Percentiles rank a stretch among this genome's conserved stretches.
Evolutionary conservation across 2,329 filamentous ascomycete genomes (phyloP).

Genomic region (Tolypocladium pustulatum): DNA sequence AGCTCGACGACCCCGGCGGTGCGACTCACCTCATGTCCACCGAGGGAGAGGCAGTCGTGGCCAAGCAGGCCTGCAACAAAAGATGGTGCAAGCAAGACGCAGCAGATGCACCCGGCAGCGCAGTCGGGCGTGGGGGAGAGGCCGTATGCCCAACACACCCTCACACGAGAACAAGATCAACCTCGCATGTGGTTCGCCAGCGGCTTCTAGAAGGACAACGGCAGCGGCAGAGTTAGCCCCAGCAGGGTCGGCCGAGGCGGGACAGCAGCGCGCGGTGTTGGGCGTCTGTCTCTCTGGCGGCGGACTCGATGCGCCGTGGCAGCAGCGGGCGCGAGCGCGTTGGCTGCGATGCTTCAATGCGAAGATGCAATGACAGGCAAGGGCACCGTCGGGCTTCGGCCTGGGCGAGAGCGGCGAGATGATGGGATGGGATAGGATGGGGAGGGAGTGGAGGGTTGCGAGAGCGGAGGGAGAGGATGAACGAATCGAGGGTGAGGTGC

Average conservation of each 20-base stretch:
- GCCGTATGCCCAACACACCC: slow-evolving; percentile 2
- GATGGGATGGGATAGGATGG: not conserved
- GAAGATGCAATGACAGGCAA: not conserved
- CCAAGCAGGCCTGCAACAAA: not conserved
- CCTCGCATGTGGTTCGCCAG: slow-evolving; percentile 5
- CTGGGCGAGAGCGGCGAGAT: not conserved
- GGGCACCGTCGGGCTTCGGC: not conserved
- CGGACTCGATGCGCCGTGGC: not conserved
- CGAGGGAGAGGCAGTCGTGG: not conserved
- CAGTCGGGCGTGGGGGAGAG: slow-evolving; percentile 1
- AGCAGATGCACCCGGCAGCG: not conserved
- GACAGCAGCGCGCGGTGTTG: not conserved
- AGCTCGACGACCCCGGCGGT: not conserved
- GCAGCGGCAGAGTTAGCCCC: not conserved
- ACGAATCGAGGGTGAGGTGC: not conserved
- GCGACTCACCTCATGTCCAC: slow-evolving; percentile 1
- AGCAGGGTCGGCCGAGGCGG: not conserved
- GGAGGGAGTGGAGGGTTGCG: not conserved
- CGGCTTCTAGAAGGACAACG: slow-evolving; percentile 1
- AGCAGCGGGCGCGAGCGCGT: not conserved
- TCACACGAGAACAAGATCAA: slow-evolving; percentile 3
- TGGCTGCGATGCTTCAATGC: not conserved
- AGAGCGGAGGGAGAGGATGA: not conserved
- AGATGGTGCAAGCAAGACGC: not conserved
- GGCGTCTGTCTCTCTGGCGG: too few species aligned